Evolutionary conservation across 345 rosid species (phyloP).

Genomic region (Arabidopsis suecica): DNA sequence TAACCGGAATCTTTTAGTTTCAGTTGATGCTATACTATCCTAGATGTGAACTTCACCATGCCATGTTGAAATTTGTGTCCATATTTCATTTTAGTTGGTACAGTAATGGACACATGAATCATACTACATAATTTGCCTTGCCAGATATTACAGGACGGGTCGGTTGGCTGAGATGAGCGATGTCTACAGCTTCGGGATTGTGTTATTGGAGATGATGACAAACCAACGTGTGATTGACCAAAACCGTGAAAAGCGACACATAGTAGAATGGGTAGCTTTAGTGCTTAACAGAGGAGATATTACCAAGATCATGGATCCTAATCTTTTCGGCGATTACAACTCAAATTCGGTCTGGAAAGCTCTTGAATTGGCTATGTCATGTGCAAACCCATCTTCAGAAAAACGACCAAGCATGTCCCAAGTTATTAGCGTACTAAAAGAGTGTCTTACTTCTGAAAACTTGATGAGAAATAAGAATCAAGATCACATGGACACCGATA

Average conservation of each 20-base stretch:
- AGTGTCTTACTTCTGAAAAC: slow-evolving; percentile 38
- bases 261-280: slow-evolving; percentile 44
- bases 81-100: background rate
- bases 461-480: slow-evolving; percentile 16
- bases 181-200: slow-evolving; percentile 58
- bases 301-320: slow-evolving; percentile 49
- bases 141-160: slow-evolving; percentile 36
- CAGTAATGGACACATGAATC: background rate
- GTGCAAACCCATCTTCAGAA: slow-evolving; percentile 35
- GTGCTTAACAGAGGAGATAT: slow-evolving; percentile 49
- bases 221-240: slow-evolving; percentile 45
- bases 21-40: background rate
- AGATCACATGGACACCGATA: slow-evolving; percentile 9
- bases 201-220: slow-evolving; percentile 58
- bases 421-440: slow-evolving; percentile 44
- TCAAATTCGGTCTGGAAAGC: slow-evolving; percentile 48
- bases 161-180: slow-evolving; percentile 52
- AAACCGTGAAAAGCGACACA: slow-evolving; percentile 30
- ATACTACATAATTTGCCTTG: background rate
- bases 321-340: slow-evolving; percentile 43
- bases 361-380: slow-evolving; percentile 54
- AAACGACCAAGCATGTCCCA: slow-evolving; percentile 52
- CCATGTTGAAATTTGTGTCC: background rate
- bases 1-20: background rate
- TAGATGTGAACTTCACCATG: background rate